Evolutionary conservation across 2,329 filamentous ascomycete species (phyloP).

Genomic region (Apiospora koreana): DNA sequence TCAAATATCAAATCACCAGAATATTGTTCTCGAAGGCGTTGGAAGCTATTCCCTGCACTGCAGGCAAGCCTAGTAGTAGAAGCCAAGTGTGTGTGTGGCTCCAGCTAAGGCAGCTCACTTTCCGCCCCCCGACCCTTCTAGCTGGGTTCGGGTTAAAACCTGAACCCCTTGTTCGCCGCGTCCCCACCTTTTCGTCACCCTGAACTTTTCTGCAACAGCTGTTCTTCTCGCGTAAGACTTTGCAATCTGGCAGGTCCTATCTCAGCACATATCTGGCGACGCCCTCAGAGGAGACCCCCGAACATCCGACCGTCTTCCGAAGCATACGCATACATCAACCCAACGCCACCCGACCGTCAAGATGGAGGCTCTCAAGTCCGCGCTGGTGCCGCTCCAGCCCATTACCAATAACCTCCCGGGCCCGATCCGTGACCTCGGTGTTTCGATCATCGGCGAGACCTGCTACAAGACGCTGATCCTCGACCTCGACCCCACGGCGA

Average conservation of each 20-base stretch:
- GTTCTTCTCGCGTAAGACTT: not conserved
- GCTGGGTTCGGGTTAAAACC: constrained; percentile 3
- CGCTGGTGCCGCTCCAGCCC: constrained; percentile 63
- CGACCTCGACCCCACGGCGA: constrained; percentile 76
- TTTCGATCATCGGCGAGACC: constrained; percentile 75
- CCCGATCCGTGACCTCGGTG: constrained; percentile 72
- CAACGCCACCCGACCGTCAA: not conserved
- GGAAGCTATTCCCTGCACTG: not conserved
- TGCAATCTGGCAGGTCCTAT: constrained; percentile 2
- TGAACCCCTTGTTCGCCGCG: not conserved
- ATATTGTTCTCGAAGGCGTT: not conserved
- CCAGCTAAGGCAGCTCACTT: not conserved
- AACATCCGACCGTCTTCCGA: not conserved
- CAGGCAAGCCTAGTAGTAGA: not conserved
- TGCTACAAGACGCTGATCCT: constrained; percentile 89
- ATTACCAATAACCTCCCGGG: constrained; percentile 73
- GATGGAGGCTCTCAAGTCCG: constrained; percentile 64
- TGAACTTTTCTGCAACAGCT: constrained; percentile 6
- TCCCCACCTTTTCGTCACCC: constrained; percentile 6
- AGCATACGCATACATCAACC: not conserved
- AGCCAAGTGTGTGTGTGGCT: not conserved
- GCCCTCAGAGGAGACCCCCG: not conserved
- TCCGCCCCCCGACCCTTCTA: not conserved
- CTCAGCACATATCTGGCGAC: not conserved
- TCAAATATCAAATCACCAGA: no score